These are phyloP conservation scores for Fusarium cicatricum DNA, from an alignment of 2,329 filamentous ascomycete species.

Conservation along the genomic window DNA sequence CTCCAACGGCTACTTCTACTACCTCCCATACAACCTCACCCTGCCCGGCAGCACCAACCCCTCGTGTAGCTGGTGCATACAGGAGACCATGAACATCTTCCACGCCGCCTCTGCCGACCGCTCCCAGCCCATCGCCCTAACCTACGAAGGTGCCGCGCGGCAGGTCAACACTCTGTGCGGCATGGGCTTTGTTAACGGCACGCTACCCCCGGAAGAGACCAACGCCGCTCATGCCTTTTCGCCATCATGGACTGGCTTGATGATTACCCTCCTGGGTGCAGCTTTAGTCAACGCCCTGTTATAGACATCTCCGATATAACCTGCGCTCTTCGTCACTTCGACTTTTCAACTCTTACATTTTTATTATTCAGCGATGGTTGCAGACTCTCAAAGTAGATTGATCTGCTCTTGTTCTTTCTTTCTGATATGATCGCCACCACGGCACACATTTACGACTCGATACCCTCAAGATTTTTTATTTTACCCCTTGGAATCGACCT, in stretches of 20 bases:
- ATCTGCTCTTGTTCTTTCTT: slow-evolving; percentile 22
- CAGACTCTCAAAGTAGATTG: slow-evolving; percentile 17
- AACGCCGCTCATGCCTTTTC: slow-evolving; percentile 18
- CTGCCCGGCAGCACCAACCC: slow-evolving; percentile 75
- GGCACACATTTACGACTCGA: slow-evolving; percentile 40
- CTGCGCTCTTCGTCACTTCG: background rate
- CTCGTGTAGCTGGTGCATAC: slow-evolving; percentile 78
- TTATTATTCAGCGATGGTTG: slow-evolving; percentile 30
- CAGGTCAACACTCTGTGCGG: slow-evolving; percentile 76
- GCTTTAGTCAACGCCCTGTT: slow-evolving; percentile 30
- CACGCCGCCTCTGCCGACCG: slow-evolving; percentile 72
- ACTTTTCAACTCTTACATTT: slow-evolving; percentile 2
- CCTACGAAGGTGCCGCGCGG: slow-evolving; percentile 75
- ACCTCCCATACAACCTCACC: slow-evolving; percentile 78
- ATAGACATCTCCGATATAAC: slow-evolving; percentile 15
- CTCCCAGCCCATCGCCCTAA: slow-evolving; percentile 70
- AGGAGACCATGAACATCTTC: slow-evolving; percentile 84
- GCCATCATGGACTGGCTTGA: slow-evolving; percentile 31
- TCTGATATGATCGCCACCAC: slow-evolving; percentile 26
- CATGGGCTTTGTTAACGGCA: slow-evolving; percentile 63
- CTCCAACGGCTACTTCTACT: slow-evolving; percentile 83
- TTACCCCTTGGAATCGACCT: background rate
- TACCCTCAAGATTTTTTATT: slow-evolving; percentile 33
- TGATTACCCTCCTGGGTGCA: slow-evolving; percentile 24
- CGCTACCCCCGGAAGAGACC: slow-evolving; percentile 52